A percentile compares a stretch with the other conserved stretches of the same genome.
Evolutionary conservation across 1,284 basidiomycete species (phyloP).

Genomic region (Volvariella surrecta): DNA sequence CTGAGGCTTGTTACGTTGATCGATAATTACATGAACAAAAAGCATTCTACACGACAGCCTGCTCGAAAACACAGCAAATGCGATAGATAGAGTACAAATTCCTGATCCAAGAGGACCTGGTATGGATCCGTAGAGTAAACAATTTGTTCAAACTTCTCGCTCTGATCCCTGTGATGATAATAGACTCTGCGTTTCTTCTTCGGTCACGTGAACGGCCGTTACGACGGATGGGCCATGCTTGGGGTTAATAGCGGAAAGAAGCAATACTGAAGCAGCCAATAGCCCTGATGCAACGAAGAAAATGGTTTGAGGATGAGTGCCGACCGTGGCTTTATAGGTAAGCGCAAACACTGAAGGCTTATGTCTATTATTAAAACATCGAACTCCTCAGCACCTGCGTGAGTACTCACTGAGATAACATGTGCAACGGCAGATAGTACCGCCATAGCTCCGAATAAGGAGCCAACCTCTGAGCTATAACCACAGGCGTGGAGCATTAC

Average conservation of each 20-base stretch:
- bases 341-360: slow-evolving; percentile 43
- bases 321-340: slow-evolving; percentile 39
- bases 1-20: too few relatives aligned
- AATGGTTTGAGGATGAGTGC: slow-evolving; percentile 38
- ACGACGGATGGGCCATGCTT: not conserved
- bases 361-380: slow-evolving; percentile 6
- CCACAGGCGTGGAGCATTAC: slow-evolving; percentile 39
- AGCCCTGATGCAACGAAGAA: slow-evolving; percentile 35
- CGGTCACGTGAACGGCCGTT: not conserved
- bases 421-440: slow-evolving; percentile 39
- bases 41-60: too few relatives aligned
- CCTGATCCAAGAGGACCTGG: too few relatives aligned
- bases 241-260: slow-evolving; percentile 16
- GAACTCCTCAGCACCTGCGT: not conserved
- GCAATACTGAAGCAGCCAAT: slow-evolving; percentile 26
- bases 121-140: not conserved
- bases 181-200: not conserved
- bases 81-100: too few relatives aligned
- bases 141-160: not conserved
- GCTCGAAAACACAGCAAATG: too few relatives aligned
- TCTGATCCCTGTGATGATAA: not conserved
- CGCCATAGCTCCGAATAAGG: slow-evolving; percentile 43
- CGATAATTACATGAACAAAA: too few relatives aligned
- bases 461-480: slow-evolving; percentile 33
- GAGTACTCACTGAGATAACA: slow-evolving; percentile 32